Evolutionary conservation across 2,329 filamentous ascomycete species (phyloP), one percentile per base, ranked within the genome.

Genomic region (Neonectria punicea): DNA sequence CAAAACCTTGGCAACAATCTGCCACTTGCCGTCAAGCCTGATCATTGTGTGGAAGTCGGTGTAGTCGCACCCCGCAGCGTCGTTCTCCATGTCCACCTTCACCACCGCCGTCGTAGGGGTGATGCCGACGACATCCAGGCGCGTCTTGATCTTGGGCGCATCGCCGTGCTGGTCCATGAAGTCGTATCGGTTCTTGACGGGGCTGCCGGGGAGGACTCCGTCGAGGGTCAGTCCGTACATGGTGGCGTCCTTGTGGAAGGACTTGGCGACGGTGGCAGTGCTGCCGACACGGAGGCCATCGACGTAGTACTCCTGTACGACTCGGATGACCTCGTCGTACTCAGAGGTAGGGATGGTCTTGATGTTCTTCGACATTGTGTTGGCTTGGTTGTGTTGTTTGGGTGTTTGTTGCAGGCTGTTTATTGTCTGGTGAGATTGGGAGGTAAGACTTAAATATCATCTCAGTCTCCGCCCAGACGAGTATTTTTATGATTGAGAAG

Each of bases 1-100:
- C 10, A 53, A 11, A 14, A 53, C 58, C 61, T 67, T 68, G 2
- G 61, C 55, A 51, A 68, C 61, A 22, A 65, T 53, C 22, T 58
- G 55, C 64, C 67, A 67, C 20, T 58, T 49, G 8, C 58, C 64
- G 11, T 68, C 64, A 20, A 59, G 39, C 61, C 67, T 68, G 20
- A 70, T 58, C 63, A 70, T 34, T 4, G 67, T 66, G 39, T 54
- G 58, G 43, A 63, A 69, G n/a, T 70, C 68, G 5, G 55, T 61
- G 32, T 69, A 69, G 13, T 41, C 58, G 1, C 20, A 25, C 1
- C 58, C 68, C 0, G 47, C 50, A 0, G 68, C 58, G 4, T 63
- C 65, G 8, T 56, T 60, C 25, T 64, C 64, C 68, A 69, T 67
- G 25, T 67, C 64, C 2, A 69, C 58, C 46, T 53, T 57, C 16